These are phyloP conservation scores for Rhamnella rubrinervis DNA, from an alignment of 331 rosid genomes.

Conservation along the genomic window DNA sequence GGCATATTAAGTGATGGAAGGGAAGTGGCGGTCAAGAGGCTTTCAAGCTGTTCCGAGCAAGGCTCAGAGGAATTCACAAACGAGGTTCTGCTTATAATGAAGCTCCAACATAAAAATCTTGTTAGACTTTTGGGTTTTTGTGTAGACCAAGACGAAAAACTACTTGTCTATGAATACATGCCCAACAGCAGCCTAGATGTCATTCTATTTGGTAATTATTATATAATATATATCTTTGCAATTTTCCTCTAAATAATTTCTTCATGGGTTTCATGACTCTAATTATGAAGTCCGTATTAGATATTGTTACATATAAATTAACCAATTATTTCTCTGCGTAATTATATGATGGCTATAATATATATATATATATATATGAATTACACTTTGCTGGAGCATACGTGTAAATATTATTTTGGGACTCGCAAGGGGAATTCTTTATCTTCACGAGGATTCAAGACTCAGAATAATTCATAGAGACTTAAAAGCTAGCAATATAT, in stretches of 20 bases:
- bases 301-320: no score
- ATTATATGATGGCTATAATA: not conserved
- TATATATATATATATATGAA: not conserved
- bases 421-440: conserved; percentile 50
- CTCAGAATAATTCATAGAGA: conserved; percentile 63
- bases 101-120: conserved; percentile 71
- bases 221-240: not conserved
- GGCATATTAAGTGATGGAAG: conserved; percentile 52
- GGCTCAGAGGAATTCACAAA: conserved; percentile 55
- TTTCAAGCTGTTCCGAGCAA: conserved; percentile 47
- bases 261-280: not conserved
- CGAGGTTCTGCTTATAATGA: conserved; percentile 53
- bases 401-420: conserved; percentile 46
- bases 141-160: conserved; percentile 45
- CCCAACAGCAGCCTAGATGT: conserved; percentile 58
- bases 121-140: conserved; percentile 67
- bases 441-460: conserved; percentile 66
- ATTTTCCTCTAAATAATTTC: not conserved
- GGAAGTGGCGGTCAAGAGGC: conserved; percentile 69
- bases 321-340: no score
- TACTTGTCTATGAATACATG: conserved; percentile 66
- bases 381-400: no score
- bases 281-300: no score
- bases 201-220: conserved; percentile 45
- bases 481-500: conserved; percentile 56